Evolutionary conservation across 2,329 filamentous ascomycete genomes (phyloP).

Genomic region (Catunica adiposa): DNA sequence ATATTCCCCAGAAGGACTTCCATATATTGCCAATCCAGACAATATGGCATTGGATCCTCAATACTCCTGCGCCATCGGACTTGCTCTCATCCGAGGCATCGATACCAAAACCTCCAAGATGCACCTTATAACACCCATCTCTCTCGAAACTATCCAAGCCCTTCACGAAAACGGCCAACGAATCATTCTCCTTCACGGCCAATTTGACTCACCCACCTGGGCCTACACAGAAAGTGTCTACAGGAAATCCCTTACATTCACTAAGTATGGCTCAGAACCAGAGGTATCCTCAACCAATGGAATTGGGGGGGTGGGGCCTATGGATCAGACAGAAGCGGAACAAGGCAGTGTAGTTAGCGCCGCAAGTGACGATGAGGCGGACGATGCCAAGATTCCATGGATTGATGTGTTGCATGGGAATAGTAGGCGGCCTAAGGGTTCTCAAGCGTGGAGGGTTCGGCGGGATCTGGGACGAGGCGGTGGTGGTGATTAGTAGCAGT

Average conservation of each 20-base stretch:
- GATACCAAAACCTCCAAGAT: constrained; percentile 37
- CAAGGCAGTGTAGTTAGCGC: constrained; percentile 23
- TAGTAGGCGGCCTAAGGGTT: constrained; percentile 39
- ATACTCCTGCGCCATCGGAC: constrained; percentile 41
- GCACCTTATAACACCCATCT: constrained; percentile 49
- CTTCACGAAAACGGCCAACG: constrained; percentile 27
- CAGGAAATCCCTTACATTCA: constrained; percentile 19
- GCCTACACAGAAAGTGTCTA: constrained; percentile 50
- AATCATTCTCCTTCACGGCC: constrained; percentile 50
- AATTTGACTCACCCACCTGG: constrained; percentile 52
- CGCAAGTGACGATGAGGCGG: constrained; percentile 15
- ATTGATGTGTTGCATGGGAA: constrained; percentile 40
- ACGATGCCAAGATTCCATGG: constrained; percentile 32
- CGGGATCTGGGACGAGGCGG: constrained; percentile 38
- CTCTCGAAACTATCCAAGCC: constrained; percentile 24
- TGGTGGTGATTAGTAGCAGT: constrained; percentile 16
- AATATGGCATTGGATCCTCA: constrained; percentile 42
- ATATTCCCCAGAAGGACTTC: constrained; percentile 37
- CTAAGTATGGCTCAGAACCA: constrained; percentile 12
- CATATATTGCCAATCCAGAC: constrained; percentile 40
- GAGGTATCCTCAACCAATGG: constrained; percentile 11
- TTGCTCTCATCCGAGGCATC: constrained; percentile 55
- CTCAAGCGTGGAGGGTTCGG: constrained; percentile 46
- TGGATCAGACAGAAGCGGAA: constrained; percentile 20
- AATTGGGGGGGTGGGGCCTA: neutral